phyloP scores from a whole-genome alignment of 805 yeast species.

The Candida insectorum region DNA sequence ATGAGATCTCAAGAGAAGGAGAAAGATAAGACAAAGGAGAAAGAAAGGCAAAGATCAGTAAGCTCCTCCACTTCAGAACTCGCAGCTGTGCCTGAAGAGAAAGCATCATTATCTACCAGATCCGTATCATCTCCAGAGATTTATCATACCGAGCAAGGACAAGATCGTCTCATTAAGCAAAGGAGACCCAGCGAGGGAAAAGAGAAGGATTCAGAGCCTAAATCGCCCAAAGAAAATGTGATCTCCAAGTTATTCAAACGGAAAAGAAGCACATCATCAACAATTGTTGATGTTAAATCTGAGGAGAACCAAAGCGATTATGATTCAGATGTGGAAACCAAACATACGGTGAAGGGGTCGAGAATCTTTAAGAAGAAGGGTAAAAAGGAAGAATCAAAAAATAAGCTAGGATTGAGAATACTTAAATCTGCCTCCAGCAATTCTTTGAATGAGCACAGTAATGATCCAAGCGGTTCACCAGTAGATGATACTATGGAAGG shows the following conservation, averaged over 20 bases:
- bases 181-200: not conserved
- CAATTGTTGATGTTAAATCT: conserved; percentile 3
- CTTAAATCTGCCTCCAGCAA: conserved; percentile 8
- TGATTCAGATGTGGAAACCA: conserved; percentile 18
- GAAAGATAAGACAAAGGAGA: not conserved
- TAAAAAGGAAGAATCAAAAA: conserved; percentile 12
- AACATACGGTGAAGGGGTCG: conserved; percentile 4
- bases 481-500: conserved; percentile 1
- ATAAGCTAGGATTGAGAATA: conserved; percentile 12
- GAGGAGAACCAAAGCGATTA: conserved; percentile 17
- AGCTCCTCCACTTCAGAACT: conserved; percentile 30
- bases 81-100: conserved; percentile 20
- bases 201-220: conserved; percentile 9
- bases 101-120: conserved; percentile 12
- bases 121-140: conserved; percentile 40
- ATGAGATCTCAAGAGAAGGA: conserved; percentile 17
- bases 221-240: conserved; percentile 34
- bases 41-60: conserved; percentile 21
- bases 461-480: conserved; percentile 2
- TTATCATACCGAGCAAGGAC: not conserved
- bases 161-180: conserved; percentile 1
- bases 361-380: conserved; percentile 20
- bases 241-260: conserved; percentile 40
- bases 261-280: conserved; percentile 20
- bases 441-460: conserved; percentile 9